Base-by-base conservation (phyloP, 352 stramenopile genomes). In the Pythium phragmitis region DNA sequence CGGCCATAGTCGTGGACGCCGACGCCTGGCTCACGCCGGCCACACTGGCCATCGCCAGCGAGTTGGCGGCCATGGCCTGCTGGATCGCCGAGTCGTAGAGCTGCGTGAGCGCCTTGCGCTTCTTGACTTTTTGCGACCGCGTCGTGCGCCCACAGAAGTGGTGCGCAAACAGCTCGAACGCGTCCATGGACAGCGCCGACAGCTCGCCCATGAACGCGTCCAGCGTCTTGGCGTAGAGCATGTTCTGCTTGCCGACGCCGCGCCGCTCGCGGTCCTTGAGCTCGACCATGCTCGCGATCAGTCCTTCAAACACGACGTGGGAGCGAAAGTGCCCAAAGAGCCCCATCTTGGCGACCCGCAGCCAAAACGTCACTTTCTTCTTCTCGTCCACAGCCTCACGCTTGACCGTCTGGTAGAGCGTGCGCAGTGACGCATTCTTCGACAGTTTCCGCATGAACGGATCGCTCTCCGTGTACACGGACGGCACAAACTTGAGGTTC, bases 171-270 rank as follows among this genome's bases (percentile, higher is more conserved):
- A 91, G 60, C 53, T 94, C 85, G 19, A 92, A 91, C 9, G 83
- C 83, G 16, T 89, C 78, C 51, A 84, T 80, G 0, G 85, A 92
- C 43, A 88, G 66, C n/a, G 74, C 64, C 2, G 81, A 66, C 30
- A 94, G 70, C 13, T 68, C 67, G 39, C 77, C 73, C 80, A 94
- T 87, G 39, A 94, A 94, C 11, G 80, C 80, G 54, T 94, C 85
- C 57, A 94, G 60, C 8, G 80, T 65, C 55, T 69, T 72, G 1
- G 85, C 76, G 63, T 94, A 94, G 67, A 87, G 76, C 85, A 92
- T 94, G 59, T 94, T 94, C 46, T 94, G 85, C 67, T 91, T 94
- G 26, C 85, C 85, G 12, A 91, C 85, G 17, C 85, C 85, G 45
- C 85, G 82, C 2, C 79, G 82, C 56, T 88, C 79, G 57, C 91